phyloP scores from a whole-genome alignment of 202 grass and related monocot species.

The Digitaria exilis region DNA sequence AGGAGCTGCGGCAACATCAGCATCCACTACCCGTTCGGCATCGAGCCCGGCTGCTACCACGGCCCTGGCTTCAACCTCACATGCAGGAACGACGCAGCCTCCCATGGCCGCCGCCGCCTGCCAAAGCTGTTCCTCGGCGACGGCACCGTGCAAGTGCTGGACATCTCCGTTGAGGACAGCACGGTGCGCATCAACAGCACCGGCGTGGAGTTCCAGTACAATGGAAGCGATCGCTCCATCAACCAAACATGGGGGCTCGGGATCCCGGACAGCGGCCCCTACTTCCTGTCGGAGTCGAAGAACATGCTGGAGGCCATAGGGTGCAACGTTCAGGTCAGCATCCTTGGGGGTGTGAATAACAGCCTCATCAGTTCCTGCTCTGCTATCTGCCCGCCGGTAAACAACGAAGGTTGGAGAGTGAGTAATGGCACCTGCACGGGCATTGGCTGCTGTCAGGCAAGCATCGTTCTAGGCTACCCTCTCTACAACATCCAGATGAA shows the following conservation, averaged over 20 bases:
- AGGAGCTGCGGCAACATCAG: slow-evolving; percentile 35
- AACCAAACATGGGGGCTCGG: not conserved
- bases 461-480: not conserved
- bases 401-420: too few species aligned
- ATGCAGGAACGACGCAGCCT: too few species aligned
- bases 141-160: not conserved
- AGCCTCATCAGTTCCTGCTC: not conserved
- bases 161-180: not conserved
- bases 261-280: not conserved
- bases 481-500: not conserved
- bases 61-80: slow-evolving; percentile 18
- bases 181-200: not conserved
- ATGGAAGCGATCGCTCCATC: not conserved
- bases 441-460: not conserved
- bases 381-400: not conserved
- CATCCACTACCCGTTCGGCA: slow-evolving; percentile 44
- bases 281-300: not conserved
- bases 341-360: fast-evolving
- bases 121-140: slow-evolving; percentile 3
- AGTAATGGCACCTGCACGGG: not conserved
- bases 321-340: not conserved
- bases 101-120: not conserved
- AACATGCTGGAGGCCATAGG: not conserved
- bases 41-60: slow-evolving; percentile 23
- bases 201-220: fast-evolving